Base-by-base conservation (phyloP, 257 asterid species). In the Ocimum tenuiflorum region DNA sequence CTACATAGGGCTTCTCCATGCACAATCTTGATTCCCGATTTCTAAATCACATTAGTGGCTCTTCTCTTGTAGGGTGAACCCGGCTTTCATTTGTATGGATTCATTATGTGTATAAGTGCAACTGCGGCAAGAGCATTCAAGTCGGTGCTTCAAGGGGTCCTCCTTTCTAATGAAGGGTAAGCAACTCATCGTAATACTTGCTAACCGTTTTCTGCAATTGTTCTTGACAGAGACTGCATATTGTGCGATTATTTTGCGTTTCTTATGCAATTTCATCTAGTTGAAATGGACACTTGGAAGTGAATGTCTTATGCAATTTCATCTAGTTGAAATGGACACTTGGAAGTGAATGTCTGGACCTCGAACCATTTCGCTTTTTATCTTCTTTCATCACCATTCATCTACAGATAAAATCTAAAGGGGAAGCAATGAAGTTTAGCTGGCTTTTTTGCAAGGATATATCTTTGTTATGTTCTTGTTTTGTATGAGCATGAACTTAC, bases 91-190 rank as follows among this genome's bases (percentile, higher is more conserved):
- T 74, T 89, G 67, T 92, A 76, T 55, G 98, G 98, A 73, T 92
- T 92, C 69, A 77, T 92, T 35, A 92, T 87, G 96, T 92, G 97
- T 75, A 68, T 89, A 66, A 68, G 96, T 55, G 97, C 98, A 33
- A 92, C 98, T 54, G 98, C 98, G 47, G 97, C 98, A 4, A 84
- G 98, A 48, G 98, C 98, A n/a, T 89, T 89, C 80, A 92, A 92
- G 82, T 89, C 98, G 8, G 97, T 89, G 69, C 98, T 92, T 76
- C 97, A 92, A 56, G 96, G 98, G 19, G 85, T 89, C 56, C 95
- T 92, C 45, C 98, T 89, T 61, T 85, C 98, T 38, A 87, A 75
- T 24, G 98, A 92, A 84, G 97, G 97, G 98, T 89, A 73, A 68
- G 52, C 64, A 43, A 29, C 13, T 39, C 3, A 6, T 49, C 35